Evolutionary conservation across 768 basidiomycete genomes (phyloP).

Genomic region (Leccinellum luteum): DNA sequence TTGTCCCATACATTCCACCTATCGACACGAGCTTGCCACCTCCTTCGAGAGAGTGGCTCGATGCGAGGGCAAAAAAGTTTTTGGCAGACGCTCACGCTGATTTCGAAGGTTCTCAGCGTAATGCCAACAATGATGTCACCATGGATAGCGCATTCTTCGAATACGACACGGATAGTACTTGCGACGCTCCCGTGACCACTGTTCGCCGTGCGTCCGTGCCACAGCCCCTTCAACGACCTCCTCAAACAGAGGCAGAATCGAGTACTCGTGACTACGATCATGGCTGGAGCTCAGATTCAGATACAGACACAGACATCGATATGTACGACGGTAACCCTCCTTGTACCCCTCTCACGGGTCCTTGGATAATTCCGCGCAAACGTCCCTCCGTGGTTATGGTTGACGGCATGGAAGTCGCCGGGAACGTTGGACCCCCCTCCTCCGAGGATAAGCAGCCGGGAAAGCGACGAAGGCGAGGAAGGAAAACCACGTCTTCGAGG

Average conservation of each 20-base stretch:
- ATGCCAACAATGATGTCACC: background rate
- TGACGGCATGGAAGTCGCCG: background rate
- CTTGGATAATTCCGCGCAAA: constrained; percentile 23
- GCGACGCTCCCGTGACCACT: constrained; percentile 1
- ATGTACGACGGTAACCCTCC: constrained; percentile 7
- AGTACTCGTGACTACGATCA: constrained; percentile 3
- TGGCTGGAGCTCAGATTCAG: constrained; percentile 10
- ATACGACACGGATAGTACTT: constrained; percentile 23
- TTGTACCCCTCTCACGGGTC: constrained; percentile 7
- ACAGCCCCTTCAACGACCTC: background rate
- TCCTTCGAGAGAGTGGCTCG: constrained; percentile 17
- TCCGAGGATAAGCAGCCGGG: constrained; percentile 5
- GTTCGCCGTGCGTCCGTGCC: background rate
- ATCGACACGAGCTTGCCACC: constrained; percentile 19
- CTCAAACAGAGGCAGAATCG: constrained; percentile 5
- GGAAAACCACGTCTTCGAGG: background rate
- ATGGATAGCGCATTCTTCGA: constrained; percentile 14
- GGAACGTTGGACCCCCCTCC: background rate
- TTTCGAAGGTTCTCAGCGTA: background rate
- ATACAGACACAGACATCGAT: constrained; percentile 15
- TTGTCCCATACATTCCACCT: constrained; percentile 24
- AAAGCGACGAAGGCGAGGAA: constrained; percentile 19
- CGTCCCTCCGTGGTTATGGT: constrained; percentile 18
- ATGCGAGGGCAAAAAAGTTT: constrained; percentile 11
- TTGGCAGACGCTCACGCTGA: constrained; percentile 19